Evolutionary conservation across 371 early-diverging fungal species (phyloP).

Genomic region (Modicella reniformis): DNA sequence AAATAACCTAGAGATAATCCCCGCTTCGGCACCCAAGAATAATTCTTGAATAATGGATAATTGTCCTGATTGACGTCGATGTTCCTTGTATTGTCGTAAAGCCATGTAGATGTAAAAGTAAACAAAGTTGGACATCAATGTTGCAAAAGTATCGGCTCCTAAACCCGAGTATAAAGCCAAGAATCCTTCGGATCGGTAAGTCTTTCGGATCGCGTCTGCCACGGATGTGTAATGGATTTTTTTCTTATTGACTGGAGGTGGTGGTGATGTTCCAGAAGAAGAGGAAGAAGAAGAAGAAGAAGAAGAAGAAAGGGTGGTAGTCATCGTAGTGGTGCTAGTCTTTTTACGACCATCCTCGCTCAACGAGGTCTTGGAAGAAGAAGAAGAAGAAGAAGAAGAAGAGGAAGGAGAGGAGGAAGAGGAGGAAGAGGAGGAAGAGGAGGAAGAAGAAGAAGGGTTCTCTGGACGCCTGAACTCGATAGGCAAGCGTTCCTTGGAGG

Average conservation of each 20-base stretch:
- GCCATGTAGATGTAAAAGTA: constrained; percentile 71
- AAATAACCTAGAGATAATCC: constrained; percentile 66
- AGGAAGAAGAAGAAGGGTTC: constrained; percentile 12
- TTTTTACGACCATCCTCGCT: constrained; percentile 38
- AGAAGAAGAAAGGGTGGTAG: constrained; percentile 17
- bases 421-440: constrained; percentile 22
- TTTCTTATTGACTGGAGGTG: not conserved
- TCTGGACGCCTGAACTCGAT: constrained; percentile 46
- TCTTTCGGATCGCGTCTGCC: constrained; percentile 57
- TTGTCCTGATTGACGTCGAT: constrained; percentile 56
- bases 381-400: constrained; percentile 22
- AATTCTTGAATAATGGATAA: constrained; percentile 66
- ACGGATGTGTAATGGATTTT: constrained; percentile 43
- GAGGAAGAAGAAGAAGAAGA: no score
- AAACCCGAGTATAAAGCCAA: constrained; percentile 65
- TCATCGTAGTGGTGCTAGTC: constrained; percentile 30
- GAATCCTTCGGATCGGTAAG: constrained; percentile 63
- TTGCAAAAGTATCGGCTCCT: constrained; percentile 66
- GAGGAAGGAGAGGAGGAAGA: constrained; percentile 18
- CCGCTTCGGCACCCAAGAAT: constrained; percentile 71
- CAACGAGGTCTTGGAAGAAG: constrained; percentile 20
- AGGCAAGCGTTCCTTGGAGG: constrained; percentile 10
- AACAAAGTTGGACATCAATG: constrained; percentile 68
- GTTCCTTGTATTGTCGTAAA: constrained; percentile 66
- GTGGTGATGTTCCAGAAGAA: not conserved